A percentile compares a stretch with the other conserved stretches of the same genome.
Conservation (phyloP, 2,329 filamentous ascomycete genomes). For the Alternaria gansuensis region DNA sequence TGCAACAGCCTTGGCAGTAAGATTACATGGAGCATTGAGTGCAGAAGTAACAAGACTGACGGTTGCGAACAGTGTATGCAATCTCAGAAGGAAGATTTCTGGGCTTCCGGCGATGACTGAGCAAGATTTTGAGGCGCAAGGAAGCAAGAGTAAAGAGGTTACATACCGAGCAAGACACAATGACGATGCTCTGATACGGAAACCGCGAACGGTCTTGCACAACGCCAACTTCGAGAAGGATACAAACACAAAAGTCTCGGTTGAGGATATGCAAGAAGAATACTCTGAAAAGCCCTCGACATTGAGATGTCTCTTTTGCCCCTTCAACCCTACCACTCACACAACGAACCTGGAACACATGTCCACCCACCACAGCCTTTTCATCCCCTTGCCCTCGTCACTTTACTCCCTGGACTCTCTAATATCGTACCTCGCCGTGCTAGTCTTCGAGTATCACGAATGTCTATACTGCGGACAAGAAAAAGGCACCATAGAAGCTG, state of each 20-base stretch:
- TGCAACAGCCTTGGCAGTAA: conserved; percentile 14
- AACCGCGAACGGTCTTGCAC: not conserved
- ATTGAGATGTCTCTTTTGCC: conserved; percentile 16
- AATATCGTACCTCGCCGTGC: conserved; percentile 3
- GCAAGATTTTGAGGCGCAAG: not conserved
- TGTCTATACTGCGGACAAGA: conserved; percentile 11
- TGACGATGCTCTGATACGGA: not conserved
- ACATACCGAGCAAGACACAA: not conserved
- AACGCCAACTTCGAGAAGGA: too few species aligned
- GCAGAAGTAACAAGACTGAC: not conserved
- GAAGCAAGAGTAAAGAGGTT: not conserved
- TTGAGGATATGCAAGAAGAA: not conserved
- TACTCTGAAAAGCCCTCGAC: rapidly evolving
- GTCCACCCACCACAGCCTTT: not conserved
- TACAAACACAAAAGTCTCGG: rapidly evolving
- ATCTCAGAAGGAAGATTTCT: conserved; percentile 6
- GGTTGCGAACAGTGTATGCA: not conserved
- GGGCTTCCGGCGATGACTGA: not conserved
- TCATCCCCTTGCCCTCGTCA: not conserved
- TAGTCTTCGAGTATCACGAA: conserved; percentile 5
- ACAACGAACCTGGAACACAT: conserved; percentile 9
- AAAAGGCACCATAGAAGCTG: conserved; percentile 3
- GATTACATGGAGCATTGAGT: not conserved
- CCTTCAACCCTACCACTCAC: not conserved
- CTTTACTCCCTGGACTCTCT: not conserved